These are phyloP conservation scores for Tolypocladium inflatum DNA, from an alignment of 2,329 filamentous ascomycete species.

Conservation along the genomic window DNA sequence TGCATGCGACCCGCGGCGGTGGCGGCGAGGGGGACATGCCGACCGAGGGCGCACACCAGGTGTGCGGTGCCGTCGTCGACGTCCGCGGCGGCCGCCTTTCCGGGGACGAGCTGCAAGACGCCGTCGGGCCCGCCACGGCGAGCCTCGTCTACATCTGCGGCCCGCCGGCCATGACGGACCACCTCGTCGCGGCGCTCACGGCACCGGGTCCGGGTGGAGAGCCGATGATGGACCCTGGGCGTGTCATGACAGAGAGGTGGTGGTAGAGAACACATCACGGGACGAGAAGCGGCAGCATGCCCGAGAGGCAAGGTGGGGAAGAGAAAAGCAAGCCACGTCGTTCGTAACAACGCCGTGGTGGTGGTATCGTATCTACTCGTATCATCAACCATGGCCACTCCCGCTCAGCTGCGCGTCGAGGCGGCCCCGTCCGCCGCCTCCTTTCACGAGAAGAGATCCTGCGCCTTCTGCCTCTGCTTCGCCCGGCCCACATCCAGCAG, in stretches of 20 bases:
- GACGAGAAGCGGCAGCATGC: background rate
- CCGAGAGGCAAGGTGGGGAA: background rate
- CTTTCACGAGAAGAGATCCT: conserved; percentile 59
- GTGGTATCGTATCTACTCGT: background rate
- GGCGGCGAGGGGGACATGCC: background rate
- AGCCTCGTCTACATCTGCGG: conserved; percentile 60
- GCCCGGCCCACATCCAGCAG: conserved; percentile 44
- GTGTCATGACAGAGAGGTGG: conserved; percentile 54
- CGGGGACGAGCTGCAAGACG: conserved; percentile 29
- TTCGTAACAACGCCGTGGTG: background rate
- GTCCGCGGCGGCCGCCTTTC: conserved; percentile 30
- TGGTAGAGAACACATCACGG: conserved; percentile 32
- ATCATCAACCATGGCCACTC: background rate
- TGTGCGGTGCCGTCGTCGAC: conserved; percentile 6
- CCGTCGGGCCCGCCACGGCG: conserved; percentile 23
- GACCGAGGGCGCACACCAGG: background rate
- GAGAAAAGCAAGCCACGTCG: too few species aligned
- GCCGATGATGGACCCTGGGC: conserved; percentile 30
- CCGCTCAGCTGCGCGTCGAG: background rate
- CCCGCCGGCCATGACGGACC: conserved; percentile 59
- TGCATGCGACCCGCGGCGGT: conserved; percentile 36
- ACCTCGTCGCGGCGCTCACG: conserved; percentile 42
- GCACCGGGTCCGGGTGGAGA: conserved; percentile 10
- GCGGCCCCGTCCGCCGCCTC: background rate
- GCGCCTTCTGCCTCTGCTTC: conserved; percentile 57